Base-by-base conservation (phyloP, 495 filamentous ascomycete species). In the Amphirosellinia nigrospora region DNA sequence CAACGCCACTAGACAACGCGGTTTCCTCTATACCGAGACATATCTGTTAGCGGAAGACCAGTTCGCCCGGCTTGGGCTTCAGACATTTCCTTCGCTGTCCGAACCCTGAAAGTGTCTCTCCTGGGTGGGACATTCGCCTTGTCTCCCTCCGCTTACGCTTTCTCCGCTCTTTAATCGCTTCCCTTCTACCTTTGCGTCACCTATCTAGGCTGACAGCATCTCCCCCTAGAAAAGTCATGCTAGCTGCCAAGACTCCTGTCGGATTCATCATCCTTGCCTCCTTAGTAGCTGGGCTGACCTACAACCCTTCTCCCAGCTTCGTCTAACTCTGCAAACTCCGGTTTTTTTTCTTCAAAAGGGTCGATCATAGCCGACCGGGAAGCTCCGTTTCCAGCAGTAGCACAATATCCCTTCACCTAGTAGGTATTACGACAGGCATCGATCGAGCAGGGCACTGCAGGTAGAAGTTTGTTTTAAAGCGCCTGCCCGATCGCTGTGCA, bases 251-350 rank as follows among this genome's bases (percentile, higher is more conserved):
- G 61, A 6, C 19, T 19, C 19, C 38, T 19, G 7, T 50, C 43
- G 28, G 61, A 50, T 50, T 50, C 41, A 34, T 26, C 61, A 50
- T 48, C 41, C 61, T 41, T 36, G 28, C 19, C 36, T n/a, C 46
- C 41, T 45, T 4, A 16, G 41, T 50, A 16, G 38, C 61, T 16
- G 28, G 41, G 38, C 16, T 39, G n/a, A 36, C 16, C 61, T 34
- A 63, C 4, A 7, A 32, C 41, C 45, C 61, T 39, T 64, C 11
- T 63, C 23, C 13, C 21, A 11, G 36, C 34, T 10, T 45, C 23
- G 39, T 63, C 60, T 19, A 19, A 32, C 60, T 63, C 16, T 32
- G 8, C 3, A 63, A 32, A 11, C 28, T 41, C 36, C 36, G 34
- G 58, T 41, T 41, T 41, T 15, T 26, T 28, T 36, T 16, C n/a